Conservation (phyloP, 2,329 filamentous ascomycete species). For the Fusarium nodosum region DNA sequence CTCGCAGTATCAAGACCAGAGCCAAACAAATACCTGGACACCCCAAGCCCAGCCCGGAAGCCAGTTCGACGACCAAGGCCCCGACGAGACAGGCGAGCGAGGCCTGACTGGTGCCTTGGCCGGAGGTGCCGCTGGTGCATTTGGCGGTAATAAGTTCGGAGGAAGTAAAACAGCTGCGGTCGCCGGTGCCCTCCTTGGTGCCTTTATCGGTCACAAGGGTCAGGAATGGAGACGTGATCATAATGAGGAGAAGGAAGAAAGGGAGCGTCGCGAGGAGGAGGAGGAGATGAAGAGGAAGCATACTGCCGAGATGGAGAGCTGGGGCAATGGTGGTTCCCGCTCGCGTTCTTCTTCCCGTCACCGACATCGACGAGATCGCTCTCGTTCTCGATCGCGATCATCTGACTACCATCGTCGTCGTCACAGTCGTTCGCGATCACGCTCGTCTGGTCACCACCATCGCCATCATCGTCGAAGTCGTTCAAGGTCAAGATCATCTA, state of each 20-base stretch:
- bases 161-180: neutral
- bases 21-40: neutral
- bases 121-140: slow-evolving; percentile 4
- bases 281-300: slow-evolving; percentile 3
- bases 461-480: neutral
- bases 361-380: neutral
- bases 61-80: neutral
- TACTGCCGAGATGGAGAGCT: neutral
- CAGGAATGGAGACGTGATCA: slow-evolving; percentile 5
- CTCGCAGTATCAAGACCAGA: neutral
- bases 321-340: neutral
- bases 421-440: neutral
- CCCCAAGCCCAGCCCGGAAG: neutral
- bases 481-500: slow-evolving; percentile 3
- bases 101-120: neutral
- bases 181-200: slow-evolving; percentile 2
- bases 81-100: neutral
- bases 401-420: neutral
- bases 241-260: slow-evolving; percentile 6
- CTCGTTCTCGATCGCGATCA: neutral
- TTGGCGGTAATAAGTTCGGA: slow-evolving; percentile 4
- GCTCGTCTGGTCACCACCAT: neutral
- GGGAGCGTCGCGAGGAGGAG: neutral
- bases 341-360: neutral
- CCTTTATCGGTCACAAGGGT: slow-evolving; percentile 1